Evolutionary conservation across 2,329 filamentous ascomycete species (phyloP), one percentile per base, ranked within the genome.

Genomic region (Botrytis squamosa): DNA sequence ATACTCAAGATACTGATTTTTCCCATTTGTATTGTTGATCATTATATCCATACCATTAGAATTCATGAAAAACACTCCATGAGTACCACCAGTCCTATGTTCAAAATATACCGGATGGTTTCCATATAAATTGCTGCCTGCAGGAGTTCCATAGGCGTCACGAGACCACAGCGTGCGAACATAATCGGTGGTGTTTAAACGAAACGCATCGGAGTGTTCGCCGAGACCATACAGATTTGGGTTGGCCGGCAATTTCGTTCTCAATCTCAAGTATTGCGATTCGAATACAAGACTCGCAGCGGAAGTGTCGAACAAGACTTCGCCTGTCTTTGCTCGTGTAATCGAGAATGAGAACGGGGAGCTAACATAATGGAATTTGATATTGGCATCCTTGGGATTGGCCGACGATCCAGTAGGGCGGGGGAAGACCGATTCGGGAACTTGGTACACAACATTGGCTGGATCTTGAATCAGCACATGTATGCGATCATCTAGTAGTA

Each of bases 31-130:
- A 75, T 89, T 87, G 80, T 93, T 88, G 81, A 95, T 90, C 77
- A 91, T 91, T 80, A 95, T 86, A 75, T 95, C 92, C 90, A 94
- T 94, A 49, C 89, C 92, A 78, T 93, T 91, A 20, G 89, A 91
- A 81, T 93, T 93, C 76, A 92, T 82, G 38, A 93, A 83, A 80
- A 93, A 91, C 4, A 93, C 92, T 29, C 91, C 86, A 83, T 93
- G 80, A 75, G 90, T 83, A 79, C 89, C 83, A 40, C 83, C 80
- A 5, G 84, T 85, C 52, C 90, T 85, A 79, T 91, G 87, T 71
- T 92, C 90, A 76, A 88, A 87, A 81, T 91, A 91, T 14, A 91
- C 82, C 0, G 90, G 89, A 77, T 92, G 89, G 67, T 86, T 86
- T 55, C 89, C 88, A 76, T 92, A 91, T 12, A 91, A 79, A 77